Conservation (phyloP, 441 rosid species). For the Eruca vesicaria region DNA sequence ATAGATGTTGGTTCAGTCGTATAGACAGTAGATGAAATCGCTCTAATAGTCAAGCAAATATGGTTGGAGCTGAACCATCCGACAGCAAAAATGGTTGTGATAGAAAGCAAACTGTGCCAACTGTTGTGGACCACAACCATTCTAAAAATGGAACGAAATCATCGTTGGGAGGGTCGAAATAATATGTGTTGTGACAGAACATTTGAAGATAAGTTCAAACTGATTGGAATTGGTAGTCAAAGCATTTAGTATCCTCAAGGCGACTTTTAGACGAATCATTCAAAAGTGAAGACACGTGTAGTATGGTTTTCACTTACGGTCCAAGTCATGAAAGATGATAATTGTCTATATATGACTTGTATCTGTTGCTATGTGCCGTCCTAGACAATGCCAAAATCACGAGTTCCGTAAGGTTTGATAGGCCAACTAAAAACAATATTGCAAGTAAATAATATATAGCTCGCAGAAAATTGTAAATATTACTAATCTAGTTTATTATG, state of each 20-base stretch:
- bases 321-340: conserved; percentile 23
- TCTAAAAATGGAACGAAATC: conserved; percentile 12
- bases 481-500: neutral
- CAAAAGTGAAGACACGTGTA: conserved; percentile 26
- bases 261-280: conserved; percentile 17
- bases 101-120: conserved; percentile 22
- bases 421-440: conserved; percentile 20
- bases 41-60: conserved; percentile 17
- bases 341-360: conserved; percentile 28
- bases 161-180: neutral
- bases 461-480: neutral
- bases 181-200: neutral
- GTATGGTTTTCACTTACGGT: neutral
- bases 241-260: conserved; percentile 16
- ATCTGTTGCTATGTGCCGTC: conserved; percentile 34
- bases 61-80: conserved; percentile 27
- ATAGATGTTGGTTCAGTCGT: neutral
- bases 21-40: neutral
- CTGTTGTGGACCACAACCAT: conserved; percentile 24
- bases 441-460: neutral
- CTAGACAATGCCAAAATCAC: conserved; percentile 20
- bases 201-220: conserved; percentile 17
- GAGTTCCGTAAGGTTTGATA: conserved; percentile 21
- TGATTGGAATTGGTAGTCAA: conserved; percentile 20
- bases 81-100: conserved; percentile 20